phyloP scores from a whole-genome alignment of 1,284 basidiomycete species.

The Heterobasidion annosum region DNA sequence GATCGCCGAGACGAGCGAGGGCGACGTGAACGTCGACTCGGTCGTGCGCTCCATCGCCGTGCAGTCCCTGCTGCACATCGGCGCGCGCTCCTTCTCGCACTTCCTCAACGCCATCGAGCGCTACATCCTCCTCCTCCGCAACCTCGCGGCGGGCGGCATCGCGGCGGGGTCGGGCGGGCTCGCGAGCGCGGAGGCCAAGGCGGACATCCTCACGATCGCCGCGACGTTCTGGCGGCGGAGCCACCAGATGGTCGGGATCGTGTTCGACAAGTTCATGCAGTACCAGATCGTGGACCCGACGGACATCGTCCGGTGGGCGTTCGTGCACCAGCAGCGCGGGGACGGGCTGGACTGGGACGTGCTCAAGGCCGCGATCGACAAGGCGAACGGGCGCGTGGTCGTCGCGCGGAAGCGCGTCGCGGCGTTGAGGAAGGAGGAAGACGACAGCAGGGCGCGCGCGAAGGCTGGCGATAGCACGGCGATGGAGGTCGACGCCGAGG shows the following conservation, averaged over 20 bases:
- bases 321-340: slow-evolving; percentile 34
- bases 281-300: slow-evolving; percentile 95
- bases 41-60: slow-evolving; percentile 75
- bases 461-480: slow-evolving; percentile 43
- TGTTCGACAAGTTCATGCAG: slow-evolving; percentile 97
- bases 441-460: slow-evolving; percentile 68
- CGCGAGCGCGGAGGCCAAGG: slow-evolving; percentile 49
- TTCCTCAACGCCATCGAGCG: slow-evolving; percentile 96
- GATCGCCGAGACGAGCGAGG: slow-evolving; percentile 46
- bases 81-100: slow-evolving; percentile 95
- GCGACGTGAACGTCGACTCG: slow-evolving; percentile 51
- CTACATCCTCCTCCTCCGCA: slow-evolving; percentile 84
- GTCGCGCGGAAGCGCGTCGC: slow-evolving; percentile 68
- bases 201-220: slow-evolving; percentile 64
- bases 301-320: slow-evolving; percentile 86
- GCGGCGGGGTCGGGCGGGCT: slow-evolving; percentile 24
- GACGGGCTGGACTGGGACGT: slow-evolving; percentile 74
- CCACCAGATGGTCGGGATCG: slow-evolving; percentile 80
- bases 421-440: slow-evolving; percentile 76
- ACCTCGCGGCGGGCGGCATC: slow-evolving; percentile 38
- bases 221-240: slow-evolving; percentile 76
- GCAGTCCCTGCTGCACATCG: slow-evolving; percentile 86
- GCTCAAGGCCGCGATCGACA: slow-evolving; percentile 74
- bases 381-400: slow-evolving; percentile 80
- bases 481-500: slow-evolving; percentile 69